phyloP scores from a whole-genome alignment of 352 stramenopile species.

The Elongisporangium anandrum region DNA sequence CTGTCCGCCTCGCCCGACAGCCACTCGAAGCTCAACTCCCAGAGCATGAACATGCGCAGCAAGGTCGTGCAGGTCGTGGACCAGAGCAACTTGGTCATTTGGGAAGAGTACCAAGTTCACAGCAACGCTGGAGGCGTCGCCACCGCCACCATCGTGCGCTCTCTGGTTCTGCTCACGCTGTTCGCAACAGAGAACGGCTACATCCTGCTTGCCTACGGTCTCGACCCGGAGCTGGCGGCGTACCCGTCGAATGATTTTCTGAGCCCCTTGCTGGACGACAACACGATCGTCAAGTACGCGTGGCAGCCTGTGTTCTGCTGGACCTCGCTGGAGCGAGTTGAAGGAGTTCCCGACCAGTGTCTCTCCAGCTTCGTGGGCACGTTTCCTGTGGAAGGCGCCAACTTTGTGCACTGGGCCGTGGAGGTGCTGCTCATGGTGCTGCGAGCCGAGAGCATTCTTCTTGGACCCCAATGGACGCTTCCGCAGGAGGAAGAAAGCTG shows the following conservation, averaged over 20 bases:
- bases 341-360: constrained; percentile 6
- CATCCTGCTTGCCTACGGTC: too few relatives aligned
- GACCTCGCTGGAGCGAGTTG: constrained; percentile 11
- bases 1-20: constrained; percentile 17
- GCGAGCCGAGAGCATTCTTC: background rate
- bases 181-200: too few relatives aligned
- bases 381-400: constrained; percentile 6
- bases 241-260: background rate
- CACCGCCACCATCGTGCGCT: constrained; percentile 4
- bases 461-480: background rate
- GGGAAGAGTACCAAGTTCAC: too few relatives aligned
- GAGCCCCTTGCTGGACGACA: too few relatives aligned
- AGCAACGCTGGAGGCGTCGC: constrained; percentile 14
- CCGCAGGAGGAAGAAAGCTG: too few relatives aligned
- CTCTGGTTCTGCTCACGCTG: too few relatives aligned
- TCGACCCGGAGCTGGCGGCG: background rate
- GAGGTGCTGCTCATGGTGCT: background rate
- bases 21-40: constrained; percentile 46
- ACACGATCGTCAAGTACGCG: too few relatives aligned
- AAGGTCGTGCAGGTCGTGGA: constrained; percentile 7
- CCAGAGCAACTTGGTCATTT: too few relatives aligned
- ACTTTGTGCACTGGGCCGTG: background rate
- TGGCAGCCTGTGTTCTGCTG: too few relatives aligned
- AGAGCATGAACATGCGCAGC: constrained; percentile 32
- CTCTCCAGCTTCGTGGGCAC: constrained; percentile 16